A percentile compares a stretch with the other conserved stretches of the same genome.
Evolutionary conservation across 1,284 basidiomycete species (phyloP).

Genomic region (Takashimella tepidaria): DNA sequence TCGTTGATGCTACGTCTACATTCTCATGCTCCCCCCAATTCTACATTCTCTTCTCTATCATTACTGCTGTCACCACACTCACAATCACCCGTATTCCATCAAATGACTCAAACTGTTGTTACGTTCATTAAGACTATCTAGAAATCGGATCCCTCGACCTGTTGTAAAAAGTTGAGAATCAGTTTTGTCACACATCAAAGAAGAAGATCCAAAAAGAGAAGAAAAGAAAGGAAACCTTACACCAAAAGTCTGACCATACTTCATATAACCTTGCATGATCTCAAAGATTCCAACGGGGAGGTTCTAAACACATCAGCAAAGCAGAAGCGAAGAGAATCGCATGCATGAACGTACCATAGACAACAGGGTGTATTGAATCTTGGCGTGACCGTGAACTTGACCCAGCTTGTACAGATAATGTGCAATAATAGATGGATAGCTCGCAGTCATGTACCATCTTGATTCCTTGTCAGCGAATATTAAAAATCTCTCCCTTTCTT

Average conservation of each 20-base stretch:
- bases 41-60: too few relatives aligned
- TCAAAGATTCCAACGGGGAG: conserved; percentile 75
- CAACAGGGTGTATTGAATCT: conserved; percentile 87
- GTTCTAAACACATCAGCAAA: conserved; percentile 39
- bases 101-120: too few relatives aligned
- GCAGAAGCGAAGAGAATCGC: not conserved
- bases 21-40: too few relatives aligned
- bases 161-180: not conserved
- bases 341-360: conserved; percentile 61
- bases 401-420: conserved; percentile 88
- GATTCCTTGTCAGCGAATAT: not conserved
- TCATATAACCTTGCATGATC: conserved; percentile 32
- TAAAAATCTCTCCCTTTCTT: not conserved
- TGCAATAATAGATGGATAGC: conserved; percentile 86
- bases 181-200: not conserved
- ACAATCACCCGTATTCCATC: too few relatives aligned
- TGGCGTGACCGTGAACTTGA: conserved; percentile 86
- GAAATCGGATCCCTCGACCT: conserved; percentile 39
- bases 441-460: conserved; percentile 63
- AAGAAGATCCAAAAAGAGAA: conserved; percentile 3
- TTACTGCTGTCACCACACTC: too few relatives aligned
- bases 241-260: conserved; percentile 36
- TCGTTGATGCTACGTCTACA: too few relatives aligned
- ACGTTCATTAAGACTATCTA: too few relatives aligned
- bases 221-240: conserved; percentile 8